Percentiles rank a stretch among this genome's conserved stretches.
phyloP scores from a whole-genome alignment of 1,284 basidiomycete species.

The Sporisorium exsertum region DNA sequence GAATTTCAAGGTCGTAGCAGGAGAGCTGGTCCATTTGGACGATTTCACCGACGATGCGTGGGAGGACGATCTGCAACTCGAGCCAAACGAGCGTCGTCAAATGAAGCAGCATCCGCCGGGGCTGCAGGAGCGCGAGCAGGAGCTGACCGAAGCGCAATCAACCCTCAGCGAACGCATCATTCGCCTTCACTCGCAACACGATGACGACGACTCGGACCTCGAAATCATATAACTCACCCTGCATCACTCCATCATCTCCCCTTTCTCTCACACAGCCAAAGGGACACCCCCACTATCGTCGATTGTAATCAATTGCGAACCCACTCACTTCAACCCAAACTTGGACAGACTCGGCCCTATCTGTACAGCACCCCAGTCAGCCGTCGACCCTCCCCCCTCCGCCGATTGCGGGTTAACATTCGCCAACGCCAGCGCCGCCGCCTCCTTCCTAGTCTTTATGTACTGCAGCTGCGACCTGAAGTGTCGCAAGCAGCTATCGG shows the following conservation, averaged over 20 bases:
- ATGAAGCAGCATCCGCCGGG: neutral
- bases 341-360: constrained; percentile 49
- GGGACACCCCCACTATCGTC: neutral
- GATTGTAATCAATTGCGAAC: neutral
- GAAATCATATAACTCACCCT: constrained; percentile 38
- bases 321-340: constrained; percentile 40
- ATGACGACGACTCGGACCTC: constrained; percentile 29
- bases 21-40: constrained; percentile 33
- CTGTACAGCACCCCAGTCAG: constrained; percentile 62
- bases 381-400: constrained; percentile 34
- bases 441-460: constrained; percentile 80
- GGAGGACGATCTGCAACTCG: constrained; percentile 35
- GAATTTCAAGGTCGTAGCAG: constrained; percentile 24
- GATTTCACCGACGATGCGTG: constrained; percentile 33
- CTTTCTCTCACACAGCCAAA: neutral
- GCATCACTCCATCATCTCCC: neutral
- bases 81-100: neutral
- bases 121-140: neutral
- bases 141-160: too few species aligned
- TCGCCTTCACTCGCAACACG: constrained; percentile 8
- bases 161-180: constrained; percentile 10
- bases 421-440: constrained; percentile 29
- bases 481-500: constrained; percentile 90
- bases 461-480: constrained; percentile 89
- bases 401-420: constrained; percentile 31